Conservation (phyloP, 2,329 filamentous ascomycete genomes). For the Ascochyta clinopodiicola region DNA sequence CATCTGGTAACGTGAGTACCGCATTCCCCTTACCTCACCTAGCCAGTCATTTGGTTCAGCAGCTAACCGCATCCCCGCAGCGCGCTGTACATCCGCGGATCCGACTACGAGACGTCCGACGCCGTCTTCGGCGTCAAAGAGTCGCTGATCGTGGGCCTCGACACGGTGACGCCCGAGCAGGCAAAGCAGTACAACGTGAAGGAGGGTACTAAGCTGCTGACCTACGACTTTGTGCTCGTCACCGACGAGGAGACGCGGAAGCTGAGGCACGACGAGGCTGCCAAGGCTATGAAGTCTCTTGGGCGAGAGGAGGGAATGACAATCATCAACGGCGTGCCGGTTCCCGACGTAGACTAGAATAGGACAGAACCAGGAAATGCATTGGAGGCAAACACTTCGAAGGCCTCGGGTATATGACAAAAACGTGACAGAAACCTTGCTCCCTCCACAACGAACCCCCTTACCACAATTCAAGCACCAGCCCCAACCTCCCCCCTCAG, state of each 20-base stretch:
- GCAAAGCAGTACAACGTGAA: slow-evolving; percentile 61
- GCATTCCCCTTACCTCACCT: background rate
- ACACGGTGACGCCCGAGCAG: slow-evolving; percentile 35
- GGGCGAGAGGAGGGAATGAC: slow-evolving; percentile 68
- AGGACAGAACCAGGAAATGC: background rate
- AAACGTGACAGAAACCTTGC: background rate
- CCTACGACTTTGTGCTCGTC: slow-evolving; percentile 80
- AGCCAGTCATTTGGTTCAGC: background rate
- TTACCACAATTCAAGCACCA: slow-evolving; percentile 7
- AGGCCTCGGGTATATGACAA: slow-evolving; percentile 5
- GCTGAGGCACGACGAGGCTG: slow-evolving; percentile 70
- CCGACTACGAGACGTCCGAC: slow-evolving; percentile 83
- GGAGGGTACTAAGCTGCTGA: slow-evolving; percentile 68
- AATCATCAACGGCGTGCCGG: slow-evolving; percentile 76
- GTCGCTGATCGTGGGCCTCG: slow-evolving; percentile 62
- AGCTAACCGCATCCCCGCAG: slow-evolving; percentile 49
- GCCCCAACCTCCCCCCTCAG: slow-evolving; percentile 43
- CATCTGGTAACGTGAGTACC: slow-evolving; percentile 77
- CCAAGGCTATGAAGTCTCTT: slow-evolving; percentile 69
- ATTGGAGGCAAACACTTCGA: slow-evolving; percentile 11
- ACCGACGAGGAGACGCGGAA: slow-evolving; percentile 71
- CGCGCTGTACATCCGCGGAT: slow-evolving; percentile 76
- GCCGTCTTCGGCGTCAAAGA: slow-evolving; percentile 88
- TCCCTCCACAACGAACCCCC: background rate
- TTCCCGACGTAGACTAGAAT: slow-evolving; percentile 69